Percentiles rank a stretch among this genome's conserved stretches.
These are phyloP conservation scores for Metschnikowia cerradonensis DNA, from an alignment of 805 yeast species.

Conservation along the genomic window DNA sequence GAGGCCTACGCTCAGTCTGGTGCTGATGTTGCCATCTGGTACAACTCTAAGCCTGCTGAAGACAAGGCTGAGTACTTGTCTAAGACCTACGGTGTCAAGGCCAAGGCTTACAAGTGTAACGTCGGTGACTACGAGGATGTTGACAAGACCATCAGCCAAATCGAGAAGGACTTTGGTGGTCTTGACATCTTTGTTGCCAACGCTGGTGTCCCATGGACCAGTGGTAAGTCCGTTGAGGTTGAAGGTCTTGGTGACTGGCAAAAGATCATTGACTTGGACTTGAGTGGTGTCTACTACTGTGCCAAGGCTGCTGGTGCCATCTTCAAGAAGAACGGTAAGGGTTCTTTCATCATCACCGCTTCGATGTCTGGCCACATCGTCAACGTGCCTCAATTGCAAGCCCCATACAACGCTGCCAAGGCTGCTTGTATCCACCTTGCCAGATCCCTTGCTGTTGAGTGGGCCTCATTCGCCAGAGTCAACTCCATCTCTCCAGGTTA, in stretches of 20 bases:
- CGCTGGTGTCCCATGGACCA: conserved; percentile 86
- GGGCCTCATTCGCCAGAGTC: conserved; percentile 46
- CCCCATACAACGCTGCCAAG: conserved; percentile 46
- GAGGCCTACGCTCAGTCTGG: conserved; percentile 85
- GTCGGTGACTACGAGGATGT: conserved; percentile 49
- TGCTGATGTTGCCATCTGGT: conserved; percentile 72
- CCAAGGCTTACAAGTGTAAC: conserved; percentile 63
- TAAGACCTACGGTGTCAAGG: conserved; percentile 53
- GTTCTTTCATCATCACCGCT: conserved; percentile 43
- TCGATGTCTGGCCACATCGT: conserved; percentile 48
- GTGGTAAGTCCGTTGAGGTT: conserved; percentile 31
- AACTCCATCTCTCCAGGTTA: conserved; percentile 44
- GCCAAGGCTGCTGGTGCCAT: conserved; percentile 40
- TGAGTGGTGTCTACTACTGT: conserved; percentile 42
- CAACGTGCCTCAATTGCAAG: conserved; percentile 43
- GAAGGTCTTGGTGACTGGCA: conserved; percentile 34
- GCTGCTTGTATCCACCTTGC: conserved; percentile 43
- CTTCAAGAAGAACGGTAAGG: conserved; percentile 36
- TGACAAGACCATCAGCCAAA: conserved; percentile 44
- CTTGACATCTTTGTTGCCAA: conserved; percentile 85
- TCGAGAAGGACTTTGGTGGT: conserved; percentile 67
- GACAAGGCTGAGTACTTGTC: conserved; percentile 44
- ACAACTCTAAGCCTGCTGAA: conserved; percentile 57
- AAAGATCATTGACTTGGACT: conserved; percentile 36
- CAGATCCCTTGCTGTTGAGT: conserved; percentile 43